Evolutionary conservation across 148 eudicot species (phyloP).

Genomic region (Rheum nobile): DNA sequence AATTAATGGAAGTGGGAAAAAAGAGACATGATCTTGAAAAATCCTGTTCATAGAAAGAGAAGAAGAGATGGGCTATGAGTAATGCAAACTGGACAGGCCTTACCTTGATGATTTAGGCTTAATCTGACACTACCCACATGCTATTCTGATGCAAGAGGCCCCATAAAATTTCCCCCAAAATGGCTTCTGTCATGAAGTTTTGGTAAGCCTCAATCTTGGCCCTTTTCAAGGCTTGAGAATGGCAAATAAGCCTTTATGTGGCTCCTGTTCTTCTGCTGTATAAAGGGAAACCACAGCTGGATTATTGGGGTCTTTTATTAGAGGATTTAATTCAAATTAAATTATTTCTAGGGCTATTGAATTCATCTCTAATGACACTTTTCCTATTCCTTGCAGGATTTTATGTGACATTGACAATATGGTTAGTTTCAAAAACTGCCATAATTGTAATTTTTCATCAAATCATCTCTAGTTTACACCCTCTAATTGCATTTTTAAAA

Average conservation of each 20-base stretch:
- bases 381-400: not conserved
- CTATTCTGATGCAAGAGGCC: not conserved
- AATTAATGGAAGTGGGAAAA: not conserved
- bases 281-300: not conserved
- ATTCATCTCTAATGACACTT: not conserved
- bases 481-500: no score
- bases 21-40: not conserved
- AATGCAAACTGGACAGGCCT: not conserved
- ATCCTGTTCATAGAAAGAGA: not conserved
- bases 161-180: not conserved
- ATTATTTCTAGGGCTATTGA: not conserved
- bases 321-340: not conserved
- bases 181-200: not conserved
- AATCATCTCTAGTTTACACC: no score
- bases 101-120: not conserved
- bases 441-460: no score
- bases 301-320: not conserved
- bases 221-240: not conserved
- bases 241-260: not conserved
- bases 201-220: not conserved
- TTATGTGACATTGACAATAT: not conserved
- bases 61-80: not conserved
- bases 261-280: not conserved
- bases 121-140: constrained; percentile 1
- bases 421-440: not conserved